These are phyloP conservation scores for Cladorrhinum samala DNA, from an alignment of 495 filamentous ascomycete genomes.

Conservation along the genomic window DNA sequence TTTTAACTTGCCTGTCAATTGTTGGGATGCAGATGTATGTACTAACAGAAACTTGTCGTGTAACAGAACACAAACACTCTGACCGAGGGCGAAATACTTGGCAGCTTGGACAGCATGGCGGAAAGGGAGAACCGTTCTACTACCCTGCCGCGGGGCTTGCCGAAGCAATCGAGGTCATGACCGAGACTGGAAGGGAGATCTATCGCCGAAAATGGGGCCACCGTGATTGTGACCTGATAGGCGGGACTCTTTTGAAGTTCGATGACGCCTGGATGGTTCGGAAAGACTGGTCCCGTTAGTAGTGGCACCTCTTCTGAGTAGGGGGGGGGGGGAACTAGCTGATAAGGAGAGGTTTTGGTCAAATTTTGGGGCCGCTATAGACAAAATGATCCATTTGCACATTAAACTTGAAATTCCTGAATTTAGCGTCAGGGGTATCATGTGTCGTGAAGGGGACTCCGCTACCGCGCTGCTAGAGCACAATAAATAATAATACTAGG, in stretches of 20 bases:
- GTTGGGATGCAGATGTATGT: background rate
- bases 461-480: no score
- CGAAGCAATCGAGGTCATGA: constrained; percentile 45
- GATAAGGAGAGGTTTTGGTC: no score
- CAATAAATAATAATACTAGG: no score
- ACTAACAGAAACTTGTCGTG: no score
- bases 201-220: constrained; percentile 55
- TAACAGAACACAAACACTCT: constrained; percentile 17
- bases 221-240: constrained; percentile 43
- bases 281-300: constrained; percentile 42
- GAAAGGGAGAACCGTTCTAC: constrained; percentile 56
- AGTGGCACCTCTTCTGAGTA: no score
- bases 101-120: constrained; percentile 53
- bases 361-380: no score
- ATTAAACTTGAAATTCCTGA: no score
- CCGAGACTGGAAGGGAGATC: constrained; percentile 45
- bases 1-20: background rate
- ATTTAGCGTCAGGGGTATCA: no score
- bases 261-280: constrained; percentile 48
- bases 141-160: constrained; percentile 49
- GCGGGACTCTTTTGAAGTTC: constrained; percentile 30
- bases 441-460: no score
- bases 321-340: no score
- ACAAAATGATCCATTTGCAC: no score
- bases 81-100: constrained; percentile 50